phyloP scores from a whole-genome alignment of 805 yeast species.

The Monosporozyma aerobia region DNA sequence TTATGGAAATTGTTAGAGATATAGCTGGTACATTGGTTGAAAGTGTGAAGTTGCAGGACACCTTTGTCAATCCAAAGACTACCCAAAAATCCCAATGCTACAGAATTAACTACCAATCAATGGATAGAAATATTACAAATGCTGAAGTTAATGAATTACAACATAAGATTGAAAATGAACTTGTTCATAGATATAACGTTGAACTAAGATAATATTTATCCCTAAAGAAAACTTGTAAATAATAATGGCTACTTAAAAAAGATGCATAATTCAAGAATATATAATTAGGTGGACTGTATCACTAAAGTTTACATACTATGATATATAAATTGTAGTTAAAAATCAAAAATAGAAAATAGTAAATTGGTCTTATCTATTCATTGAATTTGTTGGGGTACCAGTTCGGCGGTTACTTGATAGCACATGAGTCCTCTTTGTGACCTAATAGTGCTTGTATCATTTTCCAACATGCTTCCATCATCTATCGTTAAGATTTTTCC shows the following conservation, averaged over 20 bases:
- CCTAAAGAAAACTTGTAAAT: neutral
- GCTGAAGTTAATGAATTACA: slow-evolving; percentile 75
- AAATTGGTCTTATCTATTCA: neutral
- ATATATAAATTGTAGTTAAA: neutral
- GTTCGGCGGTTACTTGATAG: slow-evolving; percentile 50
- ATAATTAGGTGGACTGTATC: neutral
- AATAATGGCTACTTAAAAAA: neutral
- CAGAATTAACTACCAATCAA: slow-evolving; percentile 85
- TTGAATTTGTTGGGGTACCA: slow-evolving; percentile 4
- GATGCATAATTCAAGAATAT: neutral
- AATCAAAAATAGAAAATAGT: neutral
- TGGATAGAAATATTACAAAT: slow-evolving; percentile 86
- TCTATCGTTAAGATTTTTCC: slow-evolving; percentile 57
- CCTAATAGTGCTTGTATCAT: slow-evolving; percentile 51
- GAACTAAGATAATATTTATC: slow-evolving; percentile 37
- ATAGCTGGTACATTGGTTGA: slow-evolving; percentile 85
- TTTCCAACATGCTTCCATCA: slow-evolving; percentile 40
- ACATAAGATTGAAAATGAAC: slow-evolving; percentile 48
- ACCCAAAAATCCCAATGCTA: slow-evolving; percentile 73
- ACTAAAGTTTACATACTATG: neutral
- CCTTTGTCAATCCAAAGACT: slow-evolving; percentile 78
- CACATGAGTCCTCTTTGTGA: slow-evolving; percentile 54
- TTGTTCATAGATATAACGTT: slow-evolving; percentile 45
- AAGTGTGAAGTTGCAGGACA: slow-evolving; percentile 70
- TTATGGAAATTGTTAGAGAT: slow-evolving; percentile 85